These are phyloP conservation scores for Yamadazyma epiphylla DNA, from an alignment of 1,139 yeast species.

Conservation along the genomic window DNA sequence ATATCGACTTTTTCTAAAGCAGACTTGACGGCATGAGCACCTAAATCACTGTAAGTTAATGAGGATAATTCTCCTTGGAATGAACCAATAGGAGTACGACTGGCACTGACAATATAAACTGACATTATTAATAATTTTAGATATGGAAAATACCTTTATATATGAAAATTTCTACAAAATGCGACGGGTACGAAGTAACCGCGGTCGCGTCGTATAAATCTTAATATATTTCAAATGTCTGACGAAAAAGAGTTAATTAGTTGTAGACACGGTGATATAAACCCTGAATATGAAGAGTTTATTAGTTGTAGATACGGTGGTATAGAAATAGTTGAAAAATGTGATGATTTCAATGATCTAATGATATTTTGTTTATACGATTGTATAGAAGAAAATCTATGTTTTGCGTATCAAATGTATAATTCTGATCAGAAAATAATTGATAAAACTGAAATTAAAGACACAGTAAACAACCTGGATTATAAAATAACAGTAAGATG, in stretches of 20 bases:
- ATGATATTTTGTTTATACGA: background rate
- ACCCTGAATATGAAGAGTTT: too few relatives aligned
- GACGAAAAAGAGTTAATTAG: too few relatives aligned
- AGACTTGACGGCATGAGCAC: constrained; percentile 86
- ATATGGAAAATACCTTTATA: background rate
- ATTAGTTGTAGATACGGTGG: background rate
- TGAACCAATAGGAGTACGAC: constrained; percentile 95
- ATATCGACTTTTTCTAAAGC: constrained; percentile 80
- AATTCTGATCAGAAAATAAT: constrained; percentile 5
- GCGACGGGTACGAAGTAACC: background rate
- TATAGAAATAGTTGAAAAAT: background rate
- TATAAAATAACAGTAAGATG: too few relatives aligned
- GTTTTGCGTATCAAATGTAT: background rate
- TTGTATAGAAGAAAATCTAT: background rate
- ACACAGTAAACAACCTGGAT: background rate
- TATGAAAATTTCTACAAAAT: too few relatives aligned
- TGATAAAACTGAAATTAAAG: too few relatives aligned
- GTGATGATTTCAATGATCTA: background rate
- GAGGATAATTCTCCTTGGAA: constrained; percentile 82
- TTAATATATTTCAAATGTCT: too few relatives aligned
- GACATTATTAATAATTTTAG: constrained; percentile 20
- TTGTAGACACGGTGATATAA: too few relatives aligned
- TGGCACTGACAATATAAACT: constrained; percentile 85
- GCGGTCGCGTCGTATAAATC: too few relatives aligned
- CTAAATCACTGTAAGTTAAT: constrained; percentile 76